A percentile compares a stretch with the other conserved stretches of the same genome.
phyloP scores from a whole-genome alignment of 306 rosid genomes.

The Lotus japonicus region DNA sequence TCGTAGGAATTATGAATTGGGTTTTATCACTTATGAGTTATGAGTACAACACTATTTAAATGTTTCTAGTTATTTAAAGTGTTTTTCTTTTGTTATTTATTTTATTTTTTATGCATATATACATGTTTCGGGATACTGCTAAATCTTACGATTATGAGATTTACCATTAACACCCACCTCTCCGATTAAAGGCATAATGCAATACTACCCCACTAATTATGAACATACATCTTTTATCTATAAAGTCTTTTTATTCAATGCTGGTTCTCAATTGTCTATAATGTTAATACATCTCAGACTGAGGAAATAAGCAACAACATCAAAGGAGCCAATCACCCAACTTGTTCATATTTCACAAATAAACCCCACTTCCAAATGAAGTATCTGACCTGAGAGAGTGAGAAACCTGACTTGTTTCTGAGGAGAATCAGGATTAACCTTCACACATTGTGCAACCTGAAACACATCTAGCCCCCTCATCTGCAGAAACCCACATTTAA shows the following conservation, averaged over 20 bases:
- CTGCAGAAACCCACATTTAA: slow-evolving; percentile 36
- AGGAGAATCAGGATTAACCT: slow-evolving; percentile 96
- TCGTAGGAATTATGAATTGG: too few relatives aligned
- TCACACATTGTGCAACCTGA: slow-evolving; percentile 57
- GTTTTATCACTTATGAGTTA: too few relatives aligned
- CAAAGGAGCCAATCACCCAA: not conserved
- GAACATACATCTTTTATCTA: not conserved
- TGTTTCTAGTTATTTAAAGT: too few relatives aligned
- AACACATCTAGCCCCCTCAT: slow-evolving; percentile 59
- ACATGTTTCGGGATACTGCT: too few relatives aligned
- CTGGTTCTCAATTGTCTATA: not conserved
- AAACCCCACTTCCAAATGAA: slow-evolving; percentile 6
- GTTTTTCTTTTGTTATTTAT: too few relatives aligned
- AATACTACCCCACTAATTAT: not conserved
- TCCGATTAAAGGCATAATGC: not conserved
- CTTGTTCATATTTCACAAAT: not conserved
- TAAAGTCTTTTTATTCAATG: not conserved
- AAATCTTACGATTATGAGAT: too few relatives aligned
- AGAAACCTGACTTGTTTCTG: slow-evolving; percentile 95
- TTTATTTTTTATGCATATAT: too few relatives aligned
- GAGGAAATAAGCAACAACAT: slow-evolving; percentile 1
- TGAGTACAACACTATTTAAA: too few relatives aligned
- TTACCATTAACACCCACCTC: too few relatives aligned
- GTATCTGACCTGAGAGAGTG: slow-evolving; percentile 72
- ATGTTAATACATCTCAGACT: not conserved